Evolutionary conservation across 2,329 filamentous ascomycete species (phyloP).

Genomic region (Periconia sp.): DNA sequence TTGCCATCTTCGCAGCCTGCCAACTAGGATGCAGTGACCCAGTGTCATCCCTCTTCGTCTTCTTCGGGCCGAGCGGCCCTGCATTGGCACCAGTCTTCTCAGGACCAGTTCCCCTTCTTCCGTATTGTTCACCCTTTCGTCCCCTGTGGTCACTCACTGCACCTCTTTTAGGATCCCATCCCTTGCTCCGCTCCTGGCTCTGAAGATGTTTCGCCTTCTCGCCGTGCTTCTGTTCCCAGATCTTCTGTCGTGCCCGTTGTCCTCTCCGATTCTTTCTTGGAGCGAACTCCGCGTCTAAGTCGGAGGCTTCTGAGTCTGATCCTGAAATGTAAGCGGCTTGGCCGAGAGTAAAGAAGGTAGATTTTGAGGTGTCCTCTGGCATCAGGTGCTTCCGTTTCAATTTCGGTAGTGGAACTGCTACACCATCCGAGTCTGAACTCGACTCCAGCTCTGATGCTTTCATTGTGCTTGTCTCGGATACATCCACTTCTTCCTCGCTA

Average conservation of each 20-base stretch:
- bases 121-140: slow-evolving; percentile 27
- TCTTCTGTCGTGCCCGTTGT: slow-evolving; percentile 77
- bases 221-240: slow-evolving; percentile 83
- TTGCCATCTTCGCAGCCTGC: slow-evolving; percentile 67
- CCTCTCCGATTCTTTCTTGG: slow-evolving; percentile 76
- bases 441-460: slow-evolving; percentile 8
- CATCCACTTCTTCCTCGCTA: slow-evolving; percentile 2
- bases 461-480: not conserved
- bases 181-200: slow-evolving; percentile 54
- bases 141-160: slow-evolving; percentile 49
- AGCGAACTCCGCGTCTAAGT: slow-evolving; percentile 56
- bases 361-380: slow-evolving; percentile 39
- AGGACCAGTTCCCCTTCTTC: slow-evolving; percentile 30
- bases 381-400: slow-evolving; percentile 20
- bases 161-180: slow-evolving; percentile 65
- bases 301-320: slow-evolving; percentile 74
- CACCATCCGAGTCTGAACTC: slow-evolving; percentile 22
- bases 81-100: slow-evolving; percentile 41
- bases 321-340: slow-evolving; percentile 80
- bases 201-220: slow-evolving; percentile 71
- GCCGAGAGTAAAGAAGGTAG: slow-evolving; percentile 75
- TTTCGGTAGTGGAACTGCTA: slow-evolving; percentile 18
- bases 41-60: slow-evolving; percentile 52
- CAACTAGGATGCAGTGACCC: slow-evolving; percentile 68
- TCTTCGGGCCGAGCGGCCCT: slow-evolving; percentile 30